Percentiles rank a stretch among this genome's conserved stretches.
Evolutionary conservation across 768 basidiomycete species (phyloP).

Genomic region (Leccinellum luteum): DNA sequence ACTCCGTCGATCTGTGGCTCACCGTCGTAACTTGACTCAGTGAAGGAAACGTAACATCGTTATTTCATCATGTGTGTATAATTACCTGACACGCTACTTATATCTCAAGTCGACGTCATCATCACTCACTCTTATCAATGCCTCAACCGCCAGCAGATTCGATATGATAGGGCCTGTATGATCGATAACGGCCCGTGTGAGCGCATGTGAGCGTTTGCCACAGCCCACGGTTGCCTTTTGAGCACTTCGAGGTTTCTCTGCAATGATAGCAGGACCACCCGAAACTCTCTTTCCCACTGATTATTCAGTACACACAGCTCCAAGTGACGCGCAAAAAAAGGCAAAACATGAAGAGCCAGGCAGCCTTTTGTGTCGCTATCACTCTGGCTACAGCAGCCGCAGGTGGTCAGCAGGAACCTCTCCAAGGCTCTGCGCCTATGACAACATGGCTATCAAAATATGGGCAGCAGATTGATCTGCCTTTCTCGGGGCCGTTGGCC

Average conservation of each 20-base stretch:
- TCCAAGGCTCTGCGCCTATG: conserved; percentile 15
- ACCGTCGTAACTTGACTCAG: conserved; percentile 19
- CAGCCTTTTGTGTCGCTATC: background rate
- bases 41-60: conserved; percentile 2
- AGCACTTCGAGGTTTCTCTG: background rate
- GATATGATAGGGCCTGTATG: too few relatives aligned
- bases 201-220: background rate
- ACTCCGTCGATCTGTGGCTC: conserved; percentile 34
- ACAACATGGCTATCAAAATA: conserved; percentile 68
- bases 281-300: background rate
- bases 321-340: background rate
- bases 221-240: background rate
- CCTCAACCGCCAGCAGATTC: background rate
- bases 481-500: conserved; percentile 76
- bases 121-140: background rate
- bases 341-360: conserved; percentile 11
- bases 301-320: background rate
- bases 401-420: conserved; percentile 15
- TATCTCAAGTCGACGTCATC: background rate
- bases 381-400: background rate
- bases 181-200: background rate
- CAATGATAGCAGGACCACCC: background rate
- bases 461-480: conserved; percentile 67
- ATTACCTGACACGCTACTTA: background rate
- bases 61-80: background rate